Evolutionary conservation across 768 basidiomycete genomes (phyloP).

Genomic region (Cystobasidium onofrii): DNA sequence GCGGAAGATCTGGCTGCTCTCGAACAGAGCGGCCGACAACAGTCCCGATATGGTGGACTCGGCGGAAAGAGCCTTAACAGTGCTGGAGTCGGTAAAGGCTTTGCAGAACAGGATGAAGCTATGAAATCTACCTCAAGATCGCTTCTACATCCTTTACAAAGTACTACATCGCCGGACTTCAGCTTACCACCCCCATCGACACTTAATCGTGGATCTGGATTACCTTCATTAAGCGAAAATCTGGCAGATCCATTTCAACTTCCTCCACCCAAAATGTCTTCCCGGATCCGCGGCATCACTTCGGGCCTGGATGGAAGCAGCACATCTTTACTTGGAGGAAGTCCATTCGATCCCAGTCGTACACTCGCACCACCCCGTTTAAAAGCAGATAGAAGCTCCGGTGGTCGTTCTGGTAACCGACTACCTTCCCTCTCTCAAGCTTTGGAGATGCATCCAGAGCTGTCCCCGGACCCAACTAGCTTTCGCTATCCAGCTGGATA

Average conservation of each 20-base stretch:
- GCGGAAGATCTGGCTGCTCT: background rate
- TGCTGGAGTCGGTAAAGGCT: no score
- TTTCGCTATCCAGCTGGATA: background rate
- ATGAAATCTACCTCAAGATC: background rate
- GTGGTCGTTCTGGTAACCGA: background rate
- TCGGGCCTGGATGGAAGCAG: background rate
- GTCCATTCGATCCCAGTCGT: background rate
- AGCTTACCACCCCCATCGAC: background rate
- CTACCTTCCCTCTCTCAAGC: slow-evolving; percentile 4
- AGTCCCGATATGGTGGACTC: background rate
- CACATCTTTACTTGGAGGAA: background rate
- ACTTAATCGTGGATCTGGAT: background rate
- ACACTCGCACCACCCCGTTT: background rate
- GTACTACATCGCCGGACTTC: background rate
- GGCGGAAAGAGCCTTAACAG: background rate
- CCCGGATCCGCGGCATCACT: background rate
- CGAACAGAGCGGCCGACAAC: background rate
- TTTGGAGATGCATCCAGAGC: slow-evolving; percentile 3
- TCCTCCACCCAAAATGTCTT: background rate
- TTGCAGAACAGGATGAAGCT: background rate
- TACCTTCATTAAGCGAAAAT: background rate
- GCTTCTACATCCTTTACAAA: background rate
- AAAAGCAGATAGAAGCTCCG: background rate
- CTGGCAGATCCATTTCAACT: background rate
- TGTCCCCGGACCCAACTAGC: background rate